Evolutionary conservation across 2,329 filamentous ascomycete genomes (phyloP).

Genomic region (Ascochyta clinopodiicola): DNA sequence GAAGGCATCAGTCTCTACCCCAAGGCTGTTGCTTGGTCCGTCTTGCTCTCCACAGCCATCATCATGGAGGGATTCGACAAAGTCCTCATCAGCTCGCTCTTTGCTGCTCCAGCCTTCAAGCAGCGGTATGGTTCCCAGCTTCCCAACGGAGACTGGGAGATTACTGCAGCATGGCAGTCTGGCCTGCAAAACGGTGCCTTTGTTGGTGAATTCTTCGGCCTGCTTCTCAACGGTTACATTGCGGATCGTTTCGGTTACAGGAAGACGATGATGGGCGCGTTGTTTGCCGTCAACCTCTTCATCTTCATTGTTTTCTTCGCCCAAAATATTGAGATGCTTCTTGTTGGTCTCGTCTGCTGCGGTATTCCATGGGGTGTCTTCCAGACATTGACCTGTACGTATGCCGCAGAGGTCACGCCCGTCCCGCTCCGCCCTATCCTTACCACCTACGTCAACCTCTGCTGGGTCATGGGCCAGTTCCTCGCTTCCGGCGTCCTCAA

Average conservation of each 20-base stretch:
- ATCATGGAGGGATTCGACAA: constrained; percentile 92
- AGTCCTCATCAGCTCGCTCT: constrained; percentile 80
- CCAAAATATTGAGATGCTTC: constrained; percentile 60
- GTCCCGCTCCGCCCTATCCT: constrained; percentile 67
- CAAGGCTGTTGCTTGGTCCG: constrained; percentile 82
- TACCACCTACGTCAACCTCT: constrained; percentile 75
- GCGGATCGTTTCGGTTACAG: constrained; percentile 53
- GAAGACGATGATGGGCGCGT: constrained; percentile 47
- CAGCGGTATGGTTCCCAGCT: constrained; percentile 49
- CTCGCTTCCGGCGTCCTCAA: constrained; percentile 75
- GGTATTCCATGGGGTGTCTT: constrained; percentile 56
- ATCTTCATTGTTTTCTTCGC: constrained; percentile 49
- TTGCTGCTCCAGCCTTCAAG: constrained; percentile 57
- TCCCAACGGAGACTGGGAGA: constrained; percentile 48
- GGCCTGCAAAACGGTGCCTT: constrained; percentile 56
- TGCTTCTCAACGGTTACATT: constrained; percentile 54
- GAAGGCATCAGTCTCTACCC: constrained; percentile 83
- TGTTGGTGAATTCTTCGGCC: constrained; percentile 53
- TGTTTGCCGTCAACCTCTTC: constrained; percentile 37
- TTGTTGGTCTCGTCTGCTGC: constrained; percentile 63
- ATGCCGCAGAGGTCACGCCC: constrained; percentile 69
- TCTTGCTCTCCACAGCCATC: constrained; percentile 85
- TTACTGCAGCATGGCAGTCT: constrained; percentile 56
- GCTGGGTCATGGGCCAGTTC: constrained; percentile 76
- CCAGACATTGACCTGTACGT: constrained; percentile 56